These are phyloP conservation scores for Kazachstania psychrophila DNA, from an alignment of 805 yeast species.

Conservation along the genomic window DNA sequence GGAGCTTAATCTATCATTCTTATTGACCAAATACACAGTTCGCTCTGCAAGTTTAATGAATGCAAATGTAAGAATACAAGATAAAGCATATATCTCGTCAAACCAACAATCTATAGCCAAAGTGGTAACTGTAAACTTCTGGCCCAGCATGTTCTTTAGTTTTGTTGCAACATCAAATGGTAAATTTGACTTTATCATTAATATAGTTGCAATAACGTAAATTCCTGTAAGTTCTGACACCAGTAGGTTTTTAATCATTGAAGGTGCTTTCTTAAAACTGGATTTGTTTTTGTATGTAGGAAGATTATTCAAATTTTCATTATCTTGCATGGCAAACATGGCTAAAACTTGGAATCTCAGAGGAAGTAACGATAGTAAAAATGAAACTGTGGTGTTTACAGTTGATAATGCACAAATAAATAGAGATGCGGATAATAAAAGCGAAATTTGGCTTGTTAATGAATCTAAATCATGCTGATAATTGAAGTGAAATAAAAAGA, in stretches of 20 bases:
- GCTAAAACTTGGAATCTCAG: conserved; percentile 27
- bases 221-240: conserved; percentile 33
- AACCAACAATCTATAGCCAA: conserved; percentile 34
- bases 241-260: conserved; percentile 33
- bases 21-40: conserved; percentile 4
- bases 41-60: conserved; percentile 25
- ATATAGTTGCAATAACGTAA: conserved; percentile 33
- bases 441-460: conserved; percentile 32
- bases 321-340: conserved; percentile 19
- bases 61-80: conserved; percentile 26
- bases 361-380: conserved; percentile 36
- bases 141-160: conserved; percentile 28
- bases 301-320: conserved; percentile 9
- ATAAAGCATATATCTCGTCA: conserved; percentile 30
- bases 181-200: conserved; percentile 33
- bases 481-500: conserved; percentile 26
- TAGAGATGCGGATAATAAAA: conserved; percentile 48
- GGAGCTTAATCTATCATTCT: not conserved
- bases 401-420: conserved; percentile 58
- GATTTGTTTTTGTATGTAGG: conserved; percentile 10
- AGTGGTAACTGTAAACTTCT: conserved; percentile 23
- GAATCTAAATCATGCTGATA: conserved; percentile 32
- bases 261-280: conserved; percentile 20
- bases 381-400: conserved; percentile 51
- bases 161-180: conserved; percentile 29